Evolutionary conservation across 306 rosid species (phyloP), one percentile per base, ranked within the genome.

Genomic region (Rosa multiflora): DNA sequence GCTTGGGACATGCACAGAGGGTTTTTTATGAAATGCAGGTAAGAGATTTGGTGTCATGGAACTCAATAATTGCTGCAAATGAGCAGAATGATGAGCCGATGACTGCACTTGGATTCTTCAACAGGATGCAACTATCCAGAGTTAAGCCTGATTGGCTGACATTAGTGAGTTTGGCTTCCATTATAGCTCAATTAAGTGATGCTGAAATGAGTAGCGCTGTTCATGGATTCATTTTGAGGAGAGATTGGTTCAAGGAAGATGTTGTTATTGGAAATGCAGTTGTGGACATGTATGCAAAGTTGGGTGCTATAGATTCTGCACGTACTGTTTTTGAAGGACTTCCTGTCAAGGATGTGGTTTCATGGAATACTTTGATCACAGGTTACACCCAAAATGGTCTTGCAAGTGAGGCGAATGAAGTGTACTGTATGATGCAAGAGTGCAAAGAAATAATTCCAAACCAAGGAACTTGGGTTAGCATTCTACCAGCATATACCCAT

Each of bases 381-480:
- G 82, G 90, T 44, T 85, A 82, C 74, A 80, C 90, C 51, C 90
- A 87, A 83, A 87, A 87, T 48, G 88, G 90, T 70, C 83, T 79
- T 15, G 90, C 90, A 43, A 77, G 81, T 18, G 85, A 87, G 78
- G 90, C 90, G 4, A 78, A 82, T 51, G 82, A 82, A 80, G 78
- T 80, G 51, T 87, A 75, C 39, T 8, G 75, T 70, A 51, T n/a
- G 84, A 85, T 87, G 87, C 78, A 80, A 78, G 74, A 80, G 46
- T 73, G 35, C 48, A 42, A 70, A 39, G 80, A 71, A 59, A 73
- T 81, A 70, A 78, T 66, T 74, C 88, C 87, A 43, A 87, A 87
- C 72, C 88, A 82, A 69, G 88, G 88, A 49, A 87, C 85, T 56
- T 87, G 87, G 88, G 87, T 85, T 23, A 85, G 88, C 76, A 67